Conservation (phyloP, 2,329 filamentous ascomycete genomes). For the Colletotrichum aenigma region DNA sequence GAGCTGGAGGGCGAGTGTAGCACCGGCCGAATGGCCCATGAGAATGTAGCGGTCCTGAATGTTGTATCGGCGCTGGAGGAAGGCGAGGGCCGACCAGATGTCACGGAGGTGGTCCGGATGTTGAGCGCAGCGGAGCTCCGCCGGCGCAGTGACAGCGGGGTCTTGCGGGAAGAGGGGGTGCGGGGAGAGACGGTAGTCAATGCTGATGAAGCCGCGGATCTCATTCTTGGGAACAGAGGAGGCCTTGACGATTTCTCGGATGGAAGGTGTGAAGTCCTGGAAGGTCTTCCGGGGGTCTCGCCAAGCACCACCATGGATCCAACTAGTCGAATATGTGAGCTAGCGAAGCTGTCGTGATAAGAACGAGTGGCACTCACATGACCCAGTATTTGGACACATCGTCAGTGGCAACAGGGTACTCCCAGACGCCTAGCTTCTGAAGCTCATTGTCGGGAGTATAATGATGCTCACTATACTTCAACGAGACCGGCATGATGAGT, state of each 20-base stretch:
- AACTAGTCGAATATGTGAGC: slow-evolving; percentile 34
- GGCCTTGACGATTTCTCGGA: slow-evolving; percentile 43
- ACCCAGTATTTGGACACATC: slow-evolving; percentile 34
- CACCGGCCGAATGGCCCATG: slow-evolving; percentile 67
- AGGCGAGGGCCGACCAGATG: slow-evolving; percentile 54
- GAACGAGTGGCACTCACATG: slow-evolving; percentile 31
- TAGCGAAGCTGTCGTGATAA: neutral
- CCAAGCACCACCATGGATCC: slow-evolving; percentile 69
- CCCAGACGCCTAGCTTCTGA: slow-evolving; percentile 53
- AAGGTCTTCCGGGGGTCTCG: slow-evolving; percentile 58
- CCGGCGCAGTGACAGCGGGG: slow-evolving; percentile 8
- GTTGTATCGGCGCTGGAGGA: slow-evolving; percentile 48
- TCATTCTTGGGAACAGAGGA: slow-evolving; percentile 28
- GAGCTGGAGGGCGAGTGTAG: slow-evolving; percentile 66
- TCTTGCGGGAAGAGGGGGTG: slow-evolving; percentile 48
- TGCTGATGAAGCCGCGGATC: slow-evolving; percentile 66
- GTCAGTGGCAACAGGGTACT: slow-evolving; percentile 25
- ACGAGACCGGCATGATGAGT: slow-evolving; percentile 13
- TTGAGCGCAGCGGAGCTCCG: slow-evolving; percentile 44
- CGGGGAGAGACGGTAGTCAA: slow-evolving; percentile 67
- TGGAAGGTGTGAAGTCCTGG: slow-evolving; percentile 48
- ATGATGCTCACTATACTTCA: slow-evolving; percentile 37
- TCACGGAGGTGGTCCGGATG: slow-evolving; percentile 67
- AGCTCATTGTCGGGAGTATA: slow-evolving; percentile 43
- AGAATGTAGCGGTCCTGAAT: slow-evolving; percentile 58